A percentile compares a stretch with the other conserved stretches of the same genome.
Evolutionary conservation across 768 basidiomycete species (phyloP).

Genomic region (Collybiopsis luxurians): DNA sequence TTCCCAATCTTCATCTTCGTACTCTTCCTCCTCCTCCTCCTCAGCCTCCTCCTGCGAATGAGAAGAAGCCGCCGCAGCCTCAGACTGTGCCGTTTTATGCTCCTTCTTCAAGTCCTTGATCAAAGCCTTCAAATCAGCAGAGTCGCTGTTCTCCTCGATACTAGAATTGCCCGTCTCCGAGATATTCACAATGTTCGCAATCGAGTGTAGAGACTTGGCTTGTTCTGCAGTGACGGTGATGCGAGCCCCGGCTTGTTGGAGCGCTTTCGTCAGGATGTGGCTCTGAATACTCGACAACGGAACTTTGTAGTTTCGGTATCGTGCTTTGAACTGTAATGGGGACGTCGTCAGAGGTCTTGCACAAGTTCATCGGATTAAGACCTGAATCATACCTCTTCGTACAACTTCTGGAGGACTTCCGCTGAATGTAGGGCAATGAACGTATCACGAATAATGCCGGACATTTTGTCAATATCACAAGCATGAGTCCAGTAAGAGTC

Average conservation of each 20-base stretch:
- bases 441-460: conserved; percentile 83
- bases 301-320: conserved; percentile 72
- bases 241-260: conserved; percentile 42
- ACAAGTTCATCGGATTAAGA: conserved; percentile 4
- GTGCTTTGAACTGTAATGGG: conserved; percentile 69
- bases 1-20: conserved; percentile 19
- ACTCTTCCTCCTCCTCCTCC: conserved; percentile 22
- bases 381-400: conserved; percentile 59
- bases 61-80: conserved; percentile 12
- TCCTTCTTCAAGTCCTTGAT: conserved; percentile 3
- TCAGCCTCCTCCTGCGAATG: conserved; percentile 1
- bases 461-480: conserved; percentile 82
- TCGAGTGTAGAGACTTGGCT: conserved; percentile 26
- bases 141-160: conserved; percentile 26
- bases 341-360: not conserved
- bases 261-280: conserved; percentile 33
- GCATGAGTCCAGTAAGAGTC: conserved; percentile 99
- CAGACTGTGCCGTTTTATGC: conserved; percentile 11
- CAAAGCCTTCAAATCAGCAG: conserved; percentile 9
- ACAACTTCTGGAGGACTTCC: conserved; percentile 72
- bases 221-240: conserved; percentile 41
- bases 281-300: conserved; percentile 50
- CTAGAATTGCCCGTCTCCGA: conserved; percentile 33
- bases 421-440: conserved; percentile 92
- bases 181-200: conserved; percentile 35